Base-by-base conservation (phyloP, 2,329 filamentous ascomycete species). In the Fusarium graminum region DNA sequence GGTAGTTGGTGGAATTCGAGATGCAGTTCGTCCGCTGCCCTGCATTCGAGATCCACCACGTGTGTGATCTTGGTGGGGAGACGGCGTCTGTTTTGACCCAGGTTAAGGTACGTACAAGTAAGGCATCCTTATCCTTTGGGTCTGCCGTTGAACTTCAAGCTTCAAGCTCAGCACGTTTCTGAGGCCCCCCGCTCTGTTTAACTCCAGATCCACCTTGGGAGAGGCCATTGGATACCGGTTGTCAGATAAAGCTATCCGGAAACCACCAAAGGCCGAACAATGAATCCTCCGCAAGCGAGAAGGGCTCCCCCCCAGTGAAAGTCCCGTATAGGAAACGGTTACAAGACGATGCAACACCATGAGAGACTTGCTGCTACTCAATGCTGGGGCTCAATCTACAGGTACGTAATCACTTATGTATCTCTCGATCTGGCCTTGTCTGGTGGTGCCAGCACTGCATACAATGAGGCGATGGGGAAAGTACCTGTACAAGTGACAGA, bases 21-120 rank as follows among this genome's bases (percentile, higher is more conserved):
- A 65, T 64, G 52, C 59, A 67, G 70, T 70, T 72, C 68, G 64
- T 68, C 68, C 64, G 66, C 50, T 50, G 60, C 57, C 70, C 58
- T 72, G 70, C 68, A 70, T 72, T 55, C 54, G 59, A 55, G 57
- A 59, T 49, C 61, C 66, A 72, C 70, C 67, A 72, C 70, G 70
- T 72, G 70, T 71, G 58, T 53, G 26, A 51, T 59, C 58, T 52
- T 47, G 41, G 62, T 59, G 53, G 56, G 59, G 53, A 53, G 52
- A 36, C n/a, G n/a, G 39, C 25, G 16, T 42, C 59, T 30, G 26
- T 43, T 30, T 36, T 34, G n/a, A 53, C 41, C 30, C 40, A 25
- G 26, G 34, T 34, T 36, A 44, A 25, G 26, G 34, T 38, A 38
- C 13, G 29, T 25, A 5, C 14, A 7, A n/a, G n/a, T n/a, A 25